A percentile compares a stretch with the other conserved stretches of the same genome.
Evolutionary conservation across 805 yeast genomes (phyloP).

Genomic region (Clavispora fructus): DNA sequence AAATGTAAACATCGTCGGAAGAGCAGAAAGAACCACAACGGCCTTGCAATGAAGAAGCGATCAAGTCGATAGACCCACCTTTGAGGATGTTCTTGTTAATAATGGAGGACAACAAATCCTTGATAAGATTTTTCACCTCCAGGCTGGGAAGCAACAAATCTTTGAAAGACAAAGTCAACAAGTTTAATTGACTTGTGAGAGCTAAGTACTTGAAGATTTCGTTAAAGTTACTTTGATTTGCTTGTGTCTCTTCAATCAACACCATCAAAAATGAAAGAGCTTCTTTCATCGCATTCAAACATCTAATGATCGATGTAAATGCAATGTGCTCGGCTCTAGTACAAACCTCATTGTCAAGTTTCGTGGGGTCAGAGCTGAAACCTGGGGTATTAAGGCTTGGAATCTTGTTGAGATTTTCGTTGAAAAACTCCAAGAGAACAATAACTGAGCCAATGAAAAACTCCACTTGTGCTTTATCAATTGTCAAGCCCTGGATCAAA

Average conservation of each 20-base stretch:
- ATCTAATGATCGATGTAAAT: conserved; percentile 67
- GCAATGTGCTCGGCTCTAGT: conserved; percentile 90
- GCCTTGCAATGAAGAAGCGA: conserved; percentile 82
- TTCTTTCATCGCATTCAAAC: conserved; percentile 76
- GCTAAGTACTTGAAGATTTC: conserved; percentile 69
- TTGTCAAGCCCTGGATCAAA: conserved; percentile 40
- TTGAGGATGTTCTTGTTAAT: conserved; percentile 82
- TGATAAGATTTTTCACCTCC: conserved; percentile 59
- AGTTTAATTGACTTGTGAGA: conserved; percentile 59
- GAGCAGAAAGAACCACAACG: conserved; percentile 95
- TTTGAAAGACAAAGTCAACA: conserved; percentile 63
- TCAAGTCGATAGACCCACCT: conserved; percentile 90
- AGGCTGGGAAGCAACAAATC: conserved; percentile 72
- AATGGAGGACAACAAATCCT: conserved; percentile 82
- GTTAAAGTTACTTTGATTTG: conserved; percentile 41
- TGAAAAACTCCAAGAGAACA: conserved; percentile 65
- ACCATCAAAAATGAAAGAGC: conserved; percentile 85
- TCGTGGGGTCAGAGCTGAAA: conserved; percentile 44
- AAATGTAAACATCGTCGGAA: conserved; percentile 85
- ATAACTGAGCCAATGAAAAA: conserved; percentile 66
- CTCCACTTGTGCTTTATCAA: conserved; percentile 51
- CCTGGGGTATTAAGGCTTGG: conserved; percentile 59
- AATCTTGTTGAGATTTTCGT: conserved; percentile 55
- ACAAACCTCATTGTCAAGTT: conserved; percentile 59
- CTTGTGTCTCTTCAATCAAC: conserved; percentile 64